Evolutionary conservation across 257 asterid genomes (phyloP), one percentile per base, ranked within the genome.

Genomic region (Primulina eburnea): DNA sequence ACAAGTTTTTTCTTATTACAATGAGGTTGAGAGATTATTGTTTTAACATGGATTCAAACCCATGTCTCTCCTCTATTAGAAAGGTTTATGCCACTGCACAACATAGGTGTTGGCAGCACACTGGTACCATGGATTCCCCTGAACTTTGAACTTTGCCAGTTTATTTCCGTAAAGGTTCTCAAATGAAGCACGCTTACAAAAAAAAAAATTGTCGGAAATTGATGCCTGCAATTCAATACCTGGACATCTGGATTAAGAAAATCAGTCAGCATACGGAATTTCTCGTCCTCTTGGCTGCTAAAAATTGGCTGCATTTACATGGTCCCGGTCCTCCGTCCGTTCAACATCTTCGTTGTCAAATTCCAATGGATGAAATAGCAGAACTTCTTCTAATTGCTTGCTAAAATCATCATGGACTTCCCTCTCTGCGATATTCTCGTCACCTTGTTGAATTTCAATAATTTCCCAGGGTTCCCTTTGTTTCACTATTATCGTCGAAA

Each of bases 361-460:
- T 40, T 62, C 81, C 70, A 34, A 50, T 14, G 70, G 77, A 16
- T 78, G 59, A 61, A 75, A 65, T 56, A 76, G 78, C 17, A 81
- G 63, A 62, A 35, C 70, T 65, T 79, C 80, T 74, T 83, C 86
- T 24, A 83, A 75, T 71, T 83, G 86, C 56, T 71, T 70, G 38
- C 75, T 75, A 64, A 78, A 75, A 69, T 74, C 60, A n/a, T 62
- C 75, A 32, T 53, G 40, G 35, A 57, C 71, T 61, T 75, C 80
- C 29, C 29, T 32, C 53, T 67, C 73, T 53, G 68, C 77, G 43
- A 43, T 5, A 38, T 47, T 60, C 60, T 56, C 74, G 2, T 59
- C 9, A 43, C 24, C 52, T 7, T 65, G 61, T 26, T 30, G 67
- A 28, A 10, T 29, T 7, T 60, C 70, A 55, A 21, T 10, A 20